Percentiles rank a stretch among this genome's conserved stretches.
These are phyloP conservation scores for Emericellopsis atlantica DNA, from an alignment of 2,329 filamentous ascomycete species.

Conservation along the genomic window DNA sequence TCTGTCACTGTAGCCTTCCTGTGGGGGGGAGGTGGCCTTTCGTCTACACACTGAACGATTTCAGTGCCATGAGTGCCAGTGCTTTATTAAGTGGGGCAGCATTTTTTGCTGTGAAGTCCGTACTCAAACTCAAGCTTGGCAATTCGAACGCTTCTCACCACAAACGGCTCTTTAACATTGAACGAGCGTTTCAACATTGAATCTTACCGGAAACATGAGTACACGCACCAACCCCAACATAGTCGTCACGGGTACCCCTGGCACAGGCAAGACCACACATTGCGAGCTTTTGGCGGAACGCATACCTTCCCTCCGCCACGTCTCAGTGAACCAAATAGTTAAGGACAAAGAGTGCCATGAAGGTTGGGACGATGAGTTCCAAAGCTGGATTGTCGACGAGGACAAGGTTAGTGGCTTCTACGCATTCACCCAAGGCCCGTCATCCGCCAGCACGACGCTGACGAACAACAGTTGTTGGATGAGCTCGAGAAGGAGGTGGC, in stretches of 20 bases:
- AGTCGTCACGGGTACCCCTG: conserved; percentile 88
- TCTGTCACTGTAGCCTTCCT: too few relatives aligned
- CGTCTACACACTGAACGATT: too few relatives aligned
- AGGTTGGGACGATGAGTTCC: conserved; percentile 72
- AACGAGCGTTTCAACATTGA: too few relatives aligned
- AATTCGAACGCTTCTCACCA: too few relatives aligned
- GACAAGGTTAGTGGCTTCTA: conserved; percentile 57
- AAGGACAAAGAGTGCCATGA: conserved; percentile 83
- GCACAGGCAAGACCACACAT: conserved; percentile 91
- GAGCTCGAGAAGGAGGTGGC: conserved; percentile 72
- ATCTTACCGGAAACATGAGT: neutral
- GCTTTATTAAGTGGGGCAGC: too few relatives aligned
- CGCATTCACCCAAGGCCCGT: neutral
- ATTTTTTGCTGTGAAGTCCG: too few relatives aligned
- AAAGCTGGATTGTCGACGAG: conserved; percentile 90
- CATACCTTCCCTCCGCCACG: conserved; percentile 59
- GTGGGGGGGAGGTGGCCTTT: too few relatives aligned
- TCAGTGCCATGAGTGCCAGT: too few relatives aligned
- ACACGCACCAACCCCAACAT: conserved; percentile 62
- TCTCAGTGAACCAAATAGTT: conserved; percentile 83
- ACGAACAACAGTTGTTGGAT: conserved; percentile 56
- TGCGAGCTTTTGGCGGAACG: conserved; percentile 68
- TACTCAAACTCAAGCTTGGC: too few relatives aligned
- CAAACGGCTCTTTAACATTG: too few relatives aligned
- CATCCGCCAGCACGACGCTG: conserved; percentile 2